Percentiles rank a stretch among this genome's conserved stretches.
Conservation (phyloP, 2,329 filamentous ascomycete genomes). For the Apiospora kogelbergensis region DNA sequence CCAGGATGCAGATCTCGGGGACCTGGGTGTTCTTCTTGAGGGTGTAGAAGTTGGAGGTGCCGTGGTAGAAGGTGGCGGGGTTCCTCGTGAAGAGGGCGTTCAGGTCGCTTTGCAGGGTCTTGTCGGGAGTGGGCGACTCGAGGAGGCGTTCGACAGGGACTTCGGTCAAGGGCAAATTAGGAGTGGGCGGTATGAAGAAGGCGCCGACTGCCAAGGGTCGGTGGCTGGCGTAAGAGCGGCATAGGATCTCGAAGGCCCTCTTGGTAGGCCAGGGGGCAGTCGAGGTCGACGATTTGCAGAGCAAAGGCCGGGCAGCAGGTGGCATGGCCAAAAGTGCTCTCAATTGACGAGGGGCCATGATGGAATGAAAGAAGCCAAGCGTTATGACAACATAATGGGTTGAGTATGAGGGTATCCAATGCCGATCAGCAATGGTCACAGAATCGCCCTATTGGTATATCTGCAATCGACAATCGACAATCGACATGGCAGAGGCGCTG, state of each 20-base stretch:
- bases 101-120: slow-evolving; percentile 25
- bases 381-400: neutral
- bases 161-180: slow-evolving; percentile 21
- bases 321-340: slow-evolving; percentile 27
- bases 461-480: neutral
- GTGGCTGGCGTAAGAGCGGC: slow-evolving; percentile 7
- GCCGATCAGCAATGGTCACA: neutral
- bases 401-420: neutral
- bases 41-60: slow-evolving; percentile 39
- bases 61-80: slow-evolving; percentile 26
- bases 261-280: neutral
- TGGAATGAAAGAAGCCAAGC: neutral
- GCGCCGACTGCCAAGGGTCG: slow-evolving; percentile 27
- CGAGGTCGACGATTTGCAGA: slow-evolving; percentile 18
- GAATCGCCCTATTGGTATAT: neutral
- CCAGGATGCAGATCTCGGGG: slow-evolving; percentile 73
- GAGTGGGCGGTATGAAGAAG: slow-evolving; percentile 27
- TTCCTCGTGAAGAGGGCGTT: slow-evolving; percentile 26
- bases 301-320: slow-evolving; percentile 23
- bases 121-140: slow-evolving; percentile 25
- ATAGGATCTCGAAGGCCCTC: neutral
- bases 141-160: slow-evolving; percentile 31
- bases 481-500: neutral
- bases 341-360: slow-evolving; percentile 22
- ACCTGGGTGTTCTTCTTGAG: slow-evolving; percentile 51